These are phyloP conservation scores for Reutealis trisperma DNA, from an alignment of 345 rosid genomes.

Conservation along the genomic window DNA sequence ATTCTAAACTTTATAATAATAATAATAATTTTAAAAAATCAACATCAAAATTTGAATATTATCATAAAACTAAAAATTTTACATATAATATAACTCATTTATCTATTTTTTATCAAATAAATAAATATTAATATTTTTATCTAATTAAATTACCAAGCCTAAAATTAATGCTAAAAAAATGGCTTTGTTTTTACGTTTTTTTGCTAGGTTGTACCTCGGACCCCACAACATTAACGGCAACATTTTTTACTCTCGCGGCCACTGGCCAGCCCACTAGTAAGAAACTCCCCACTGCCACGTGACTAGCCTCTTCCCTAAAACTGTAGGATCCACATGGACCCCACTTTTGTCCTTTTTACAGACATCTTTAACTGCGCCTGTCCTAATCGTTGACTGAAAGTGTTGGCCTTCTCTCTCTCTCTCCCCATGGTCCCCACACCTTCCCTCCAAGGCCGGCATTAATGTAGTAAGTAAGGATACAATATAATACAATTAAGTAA, in stretches of 20 bases:
- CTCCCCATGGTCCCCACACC: slow-evolving; percentile 6
- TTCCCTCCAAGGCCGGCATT: slow-evolving; percentile 25
- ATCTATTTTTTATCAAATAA: no score
- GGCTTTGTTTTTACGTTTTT: neutral
- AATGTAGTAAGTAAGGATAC: neutral
- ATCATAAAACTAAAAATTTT: no score
- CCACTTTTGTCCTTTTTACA: slow-evolving; percentile 15
- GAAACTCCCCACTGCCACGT: slow-evolving; percentile 39
- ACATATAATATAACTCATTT: no score
- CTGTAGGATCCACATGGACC: slow-evolving; percentile 38
- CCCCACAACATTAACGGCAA: slow-evolving; percentile 50
- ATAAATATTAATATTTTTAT: no score
- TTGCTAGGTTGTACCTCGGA: slow-evolving; percentile 34
- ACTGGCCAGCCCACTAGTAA: no score
- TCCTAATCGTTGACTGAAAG: slow-evolving; percentile 35
- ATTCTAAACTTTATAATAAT: no score
- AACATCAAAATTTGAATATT: no score
- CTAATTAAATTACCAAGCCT: no score
- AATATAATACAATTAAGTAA: no score
- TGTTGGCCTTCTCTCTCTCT: neutral
- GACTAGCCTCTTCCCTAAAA: slow-evolving; percentile 26
- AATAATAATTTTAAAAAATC: no score
- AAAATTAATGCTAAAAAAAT: no score
- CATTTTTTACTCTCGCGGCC: slow-evolving; percentile 1
- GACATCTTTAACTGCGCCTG: slow-evolving; percentile 19